These are phyloP conservation scores for Melaleuca quinquenervia DNA, from an alignment of 345 rosid species.

Conservation along the genomic window DNA sequence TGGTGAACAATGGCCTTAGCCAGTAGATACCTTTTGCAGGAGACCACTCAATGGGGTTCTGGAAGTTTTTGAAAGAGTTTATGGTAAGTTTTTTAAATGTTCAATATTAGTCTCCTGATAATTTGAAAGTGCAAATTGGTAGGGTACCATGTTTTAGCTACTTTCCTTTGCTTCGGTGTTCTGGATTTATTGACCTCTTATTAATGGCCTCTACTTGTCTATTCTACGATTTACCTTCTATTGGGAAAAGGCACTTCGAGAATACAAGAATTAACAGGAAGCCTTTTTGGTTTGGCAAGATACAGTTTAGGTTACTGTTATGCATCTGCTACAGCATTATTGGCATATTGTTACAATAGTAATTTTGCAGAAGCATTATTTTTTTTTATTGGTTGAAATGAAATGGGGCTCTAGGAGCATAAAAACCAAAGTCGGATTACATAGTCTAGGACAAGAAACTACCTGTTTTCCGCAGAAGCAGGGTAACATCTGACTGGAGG, in stretches of 20 bases:
- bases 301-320: neutral
- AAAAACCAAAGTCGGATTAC: neutral
- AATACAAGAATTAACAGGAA: neutral
- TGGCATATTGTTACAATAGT: too few relatives aligned
- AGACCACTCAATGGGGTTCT: constrained; percentile 91
- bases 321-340: too few relatives aligned
- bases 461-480: neutral
- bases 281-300: neutral
- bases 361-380: too few relatives aligned
- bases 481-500: neutral
- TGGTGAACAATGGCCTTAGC: constrained; percentile 49
- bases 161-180: neutral
- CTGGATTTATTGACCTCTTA: neutral
- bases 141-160: neutral
- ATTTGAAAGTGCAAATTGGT: neutral
- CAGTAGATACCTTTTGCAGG: constrained; percentile 64
- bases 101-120: too few relatives aligned
- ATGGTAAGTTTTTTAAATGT: constrained; percentile 30
- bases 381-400: too few relatives aligned
- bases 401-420: neutral
- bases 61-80: constrained; percentile 78
- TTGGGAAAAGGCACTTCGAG: neutral
- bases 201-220: neutral
- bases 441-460: neutral
- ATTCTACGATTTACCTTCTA: neutral